Evolutionary conservation across 2,329 filamentous ascomycete genomes (phyloP), one percentile per base, ranked within the genome.

Genomic region (Aureobasidium lini): DNA sequence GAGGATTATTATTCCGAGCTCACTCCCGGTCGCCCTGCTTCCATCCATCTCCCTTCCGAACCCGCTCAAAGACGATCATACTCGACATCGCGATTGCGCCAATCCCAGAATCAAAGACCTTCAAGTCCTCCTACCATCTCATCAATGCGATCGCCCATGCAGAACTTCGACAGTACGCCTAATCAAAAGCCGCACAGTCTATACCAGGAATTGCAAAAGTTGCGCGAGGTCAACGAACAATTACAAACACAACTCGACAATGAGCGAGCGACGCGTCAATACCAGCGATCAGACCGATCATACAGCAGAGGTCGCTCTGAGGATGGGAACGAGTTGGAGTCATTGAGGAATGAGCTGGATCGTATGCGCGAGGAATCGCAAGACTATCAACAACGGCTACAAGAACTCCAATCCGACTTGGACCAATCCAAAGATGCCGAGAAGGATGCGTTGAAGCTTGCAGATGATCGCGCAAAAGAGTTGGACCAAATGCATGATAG

Each of bases 1-100:
- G 70, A 71, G 58, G 70, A 71, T 44, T 70, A 70, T 62, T 64
- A 70, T 63, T 67, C 64, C 62, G 69, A 72, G 48, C 63, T 71
- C 16, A 67, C 67, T 13, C 68, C 68, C n/a, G 66, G 63, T 9
- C 66, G 63, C 42, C 60, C 62, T 18, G 32, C 57, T 11, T 62
- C 60, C 2, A n/a, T 46, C 53, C 46, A 36, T 56, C 50, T 28
- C 56, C 50, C 42, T 52, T 57, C 31, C 6, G 52, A 16, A 18
- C 34, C 49, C 29, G 43, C 49, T 59, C 62, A 57, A 60, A 65
- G 31, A 34, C 37, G 59, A 40, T 42, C 59, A 7, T 43, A 43
- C 48, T 53, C 48, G 16, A 50, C 57, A 4, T 60, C 46, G 10
- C 31, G 47, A 42, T 28, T 59, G 37, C 56, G 46, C 15, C 28